Evolutionary conservation across 2,329 filamentous ascomycete genomes (phyloP), one percentile per base, ranked within the genome.

Genomic region (Mollisiaceae sp.): DNA sequence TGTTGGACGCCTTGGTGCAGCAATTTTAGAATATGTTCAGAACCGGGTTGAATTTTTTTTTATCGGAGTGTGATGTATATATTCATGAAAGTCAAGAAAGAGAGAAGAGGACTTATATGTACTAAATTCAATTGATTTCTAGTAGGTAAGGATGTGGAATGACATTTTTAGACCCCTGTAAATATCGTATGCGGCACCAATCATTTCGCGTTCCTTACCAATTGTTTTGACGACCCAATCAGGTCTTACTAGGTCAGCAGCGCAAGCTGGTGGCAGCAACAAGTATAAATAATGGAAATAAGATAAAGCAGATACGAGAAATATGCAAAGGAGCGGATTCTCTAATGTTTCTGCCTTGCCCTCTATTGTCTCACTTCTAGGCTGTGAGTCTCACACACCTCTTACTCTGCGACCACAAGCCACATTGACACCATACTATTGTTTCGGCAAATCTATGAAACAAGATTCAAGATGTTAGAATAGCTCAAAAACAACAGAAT

Each of bases 401-500:
- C 20, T 65, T 35, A 36, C 57, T 63, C 41, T 67, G 68, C 39
- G 66, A 43, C 61, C 63, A 67, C 9, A 69, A 22, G 0, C 65
- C 32, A 62, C 45, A 54, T 68, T 67, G 12, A 24, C 14, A 54
- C 60, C 58, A 39, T 67, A 57, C 69, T 68, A 71, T 5, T 68
- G 68, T 6, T 64, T 60, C 9, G 54, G 41, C 2, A 67, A 67
- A 57, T 70, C 58, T 5, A 71, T 56, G 20, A 70, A 32, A 1
- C 54, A 36, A n/a, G 64, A 66, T 18, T 70, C 66, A 60, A 70
- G 70, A 59, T 67, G 62, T 12, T 60, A 24, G 12, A 69, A 50
- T 36, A 66, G 38, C 79, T 83, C 81, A 20, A 82, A 78, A 54
- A 82, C 70, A 3, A 78, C 75, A 32, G 27, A 6, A 32, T 32